phyloP scores from a whole-genome alignment of 192 early-diverging fungal species.

The Pecoramyces ruminantium region DNA sequence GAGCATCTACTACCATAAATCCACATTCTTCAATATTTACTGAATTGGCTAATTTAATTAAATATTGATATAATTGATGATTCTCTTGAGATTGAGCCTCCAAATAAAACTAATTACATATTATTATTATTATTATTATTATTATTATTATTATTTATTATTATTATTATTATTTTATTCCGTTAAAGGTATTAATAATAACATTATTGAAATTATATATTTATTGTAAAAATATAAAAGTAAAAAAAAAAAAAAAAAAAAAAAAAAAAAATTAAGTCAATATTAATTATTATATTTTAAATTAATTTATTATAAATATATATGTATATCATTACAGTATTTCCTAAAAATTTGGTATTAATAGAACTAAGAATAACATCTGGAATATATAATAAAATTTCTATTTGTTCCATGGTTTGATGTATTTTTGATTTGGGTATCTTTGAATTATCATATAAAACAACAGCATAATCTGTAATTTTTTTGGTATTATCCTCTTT shows the following conservation, averaged over 20 bases:
- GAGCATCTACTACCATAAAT: neutral
- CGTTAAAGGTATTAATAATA: no score
- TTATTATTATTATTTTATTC: no score
- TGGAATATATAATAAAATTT: neutral
- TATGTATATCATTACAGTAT: neutral
- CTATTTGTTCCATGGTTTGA: neutral
- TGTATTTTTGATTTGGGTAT: neutral
- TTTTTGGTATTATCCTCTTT: neutral
- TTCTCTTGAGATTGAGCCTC: neutral
- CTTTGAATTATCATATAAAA: neutral
- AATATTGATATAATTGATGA: neutral
- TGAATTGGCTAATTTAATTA: neutral
- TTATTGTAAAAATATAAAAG: no score
- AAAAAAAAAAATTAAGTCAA: no score
- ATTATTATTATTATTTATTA: no score
- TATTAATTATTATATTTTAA: no score
- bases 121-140: no score
- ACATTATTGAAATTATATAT: no score
- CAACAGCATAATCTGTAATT: neutral
- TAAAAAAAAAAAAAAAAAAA: no score
- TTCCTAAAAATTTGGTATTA: neutral
- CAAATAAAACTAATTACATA: neutral
- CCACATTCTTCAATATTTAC: neutral
- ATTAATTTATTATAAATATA: no score
- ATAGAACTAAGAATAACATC: neutral